phyloP scores from a whole-genome alignment of 306 rosid species.

The Vachellia collinsii region DNA sequence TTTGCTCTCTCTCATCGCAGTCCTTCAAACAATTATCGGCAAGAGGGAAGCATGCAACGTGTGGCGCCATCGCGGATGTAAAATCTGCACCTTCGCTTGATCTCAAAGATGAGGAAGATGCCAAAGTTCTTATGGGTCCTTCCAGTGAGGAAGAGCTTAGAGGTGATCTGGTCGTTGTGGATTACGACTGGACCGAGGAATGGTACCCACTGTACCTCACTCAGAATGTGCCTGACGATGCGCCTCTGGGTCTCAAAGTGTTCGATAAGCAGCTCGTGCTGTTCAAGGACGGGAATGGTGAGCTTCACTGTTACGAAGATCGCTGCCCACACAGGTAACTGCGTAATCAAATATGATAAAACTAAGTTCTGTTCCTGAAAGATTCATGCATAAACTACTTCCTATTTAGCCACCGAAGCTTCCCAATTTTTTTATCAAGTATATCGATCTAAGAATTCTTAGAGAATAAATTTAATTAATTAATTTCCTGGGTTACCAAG shows the following conservation, averaged over 20 bases:
- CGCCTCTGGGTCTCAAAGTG: slow-evolving; percentile 84
- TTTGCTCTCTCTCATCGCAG: slow-evolving; percentile 24
- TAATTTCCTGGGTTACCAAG: background rate
- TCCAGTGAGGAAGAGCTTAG: slow-evolving; percentile 54
- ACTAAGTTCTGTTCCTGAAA: background rate
- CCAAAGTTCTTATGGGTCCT: slow-evolving; percentile 54
- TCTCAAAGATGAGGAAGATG: slow-evolving; percentile 35
- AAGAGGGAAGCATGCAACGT: slow-evolving; percentile 34
- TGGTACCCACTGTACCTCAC: slow-evolving; percentile 95
- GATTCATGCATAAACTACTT: background rate
- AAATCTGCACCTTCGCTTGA: slow-evolving; percentile 46
- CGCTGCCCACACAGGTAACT: slow-evolving; percentile 91
- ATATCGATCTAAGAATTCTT: background rate
- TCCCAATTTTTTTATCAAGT: background rate
- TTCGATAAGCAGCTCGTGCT: slow-evolving; percentile 76
- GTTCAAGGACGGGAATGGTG: slow-evolving; percentile 60
- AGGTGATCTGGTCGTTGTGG: slow-evolving; percentile 49
- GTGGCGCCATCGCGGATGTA: slow-evolving; percentile 53
- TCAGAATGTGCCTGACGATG: slow-evolving; percentile 72
- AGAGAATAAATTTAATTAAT: background rate
- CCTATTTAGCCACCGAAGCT: background rate
- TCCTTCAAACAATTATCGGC: slow-evolving; percentile 20
- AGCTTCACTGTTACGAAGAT: slow-evolving; percentile 74
- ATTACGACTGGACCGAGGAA: slow-evolving; percentile 86
- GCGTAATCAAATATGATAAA: background rate